Evolutionary conservation across 805 yeast genomes (phyloP).

Genomic region (Yarrowia alimentaria): DNA sequence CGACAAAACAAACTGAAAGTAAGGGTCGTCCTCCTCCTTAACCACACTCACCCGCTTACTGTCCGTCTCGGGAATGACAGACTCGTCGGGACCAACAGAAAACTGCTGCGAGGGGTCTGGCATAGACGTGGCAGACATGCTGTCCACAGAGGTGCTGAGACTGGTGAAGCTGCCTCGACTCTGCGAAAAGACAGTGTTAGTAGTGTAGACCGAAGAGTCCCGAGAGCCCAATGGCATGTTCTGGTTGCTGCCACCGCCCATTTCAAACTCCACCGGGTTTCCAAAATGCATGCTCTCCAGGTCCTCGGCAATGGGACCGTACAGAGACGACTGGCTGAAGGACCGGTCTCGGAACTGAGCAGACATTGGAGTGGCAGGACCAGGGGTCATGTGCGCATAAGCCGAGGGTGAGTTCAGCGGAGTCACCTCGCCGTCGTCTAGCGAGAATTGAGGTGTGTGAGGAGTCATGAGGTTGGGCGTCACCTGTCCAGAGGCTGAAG

Average conservation of each 20-base stretch:
- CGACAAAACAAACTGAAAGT: constrained; percentile 16
- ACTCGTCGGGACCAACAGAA: constrained; percentile 1
- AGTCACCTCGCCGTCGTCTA: constrained; percentile 26
- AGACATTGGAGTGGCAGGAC: constrained; percentile 21
- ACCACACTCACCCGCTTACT: constrained; percentile 5
- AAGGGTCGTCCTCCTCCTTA: constrained; percentile 26
- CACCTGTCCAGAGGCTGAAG: constrained; percentile 15
- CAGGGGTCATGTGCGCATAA: constrained; percentile 11
- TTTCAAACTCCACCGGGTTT: constrained; percentile 20
- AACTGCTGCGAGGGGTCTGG: constrained; percentile 10
- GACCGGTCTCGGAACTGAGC: constrained; percentile 25
- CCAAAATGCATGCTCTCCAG: constrained; percentile 19
- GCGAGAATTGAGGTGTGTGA: constrained; percentile 25
- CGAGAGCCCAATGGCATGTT: constrained; percentile 8
- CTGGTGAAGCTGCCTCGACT: constrained; percentile 24
- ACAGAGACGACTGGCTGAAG: constrained; percentile 17
- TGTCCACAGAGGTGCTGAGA: constrained; percentile 22
- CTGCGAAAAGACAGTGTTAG: constrained; percentile 14
- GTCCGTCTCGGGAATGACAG: neutral
- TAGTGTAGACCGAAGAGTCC: constrained; percentile 13
- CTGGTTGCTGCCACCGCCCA: constrained; percentile 1
- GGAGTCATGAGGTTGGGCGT: constrained; percentile 22
- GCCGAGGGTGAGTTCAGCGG: constrained; percentile 26
- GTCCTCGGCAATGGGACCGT: constrained; percentile 8
- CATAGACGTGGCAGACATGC: constrained; percentile 24